Evolutionary conservation across 2,329 filamentous ascomycete genomes (phyloP), one percentile per base, ranked within the genome.

Genomic region (Pseudogymnoascus sp.): DNA sequence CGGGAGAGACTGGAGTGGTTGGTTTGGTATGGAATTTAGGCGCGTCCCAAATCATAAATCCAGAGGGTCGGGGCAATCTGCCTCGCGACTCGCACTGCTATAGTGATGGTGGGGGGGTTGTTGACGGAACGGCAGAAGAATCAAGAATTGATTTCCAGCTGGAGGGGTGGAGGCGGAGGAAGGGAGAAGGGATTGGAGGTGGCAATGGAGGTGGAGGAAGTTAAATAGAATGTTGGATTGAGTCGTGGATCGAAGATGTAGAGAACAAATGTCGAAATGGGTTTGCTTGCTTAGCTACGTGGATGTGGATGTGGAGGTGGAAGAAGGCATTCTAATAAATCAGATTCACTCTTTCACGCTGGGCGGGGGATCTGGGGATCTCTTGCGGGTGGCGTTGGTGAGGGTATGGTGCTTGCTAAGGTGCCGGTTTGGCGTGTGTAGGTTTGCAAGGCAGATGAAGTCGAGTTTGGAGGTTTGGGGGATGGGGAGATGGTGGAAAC

Each of bases 1-100:
- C 85, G 71, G 88, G 88, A 73, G 86, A 89, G 72, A 88, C 84
- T 67, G 88, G 88, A 72, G 86, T 88, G 71, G 88, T 77, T 68
- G 83, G 83, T 74, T 86, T 82, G 76, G 85, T 84, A 73, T 82
- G 83, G 73, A 86, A 84, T 74, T 87, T 82, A 70, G 77, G 77
- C 72, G 81, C 76, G 74, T 83, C 79, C 65, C 64, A 59, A 60
- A 65, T 64, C 67, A 71, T 70, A 63, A 66, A 67, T 63, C 44
- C 38, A 50, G 38, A 31, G 44, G 23, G 23, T 16, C 44, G 44
- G 23, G 44, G 44, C 44, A 4, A 12, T 2, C 10, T 31, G 44
- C 44, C 44, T 16, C 44, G 14, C 23, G 44, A 53, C 23, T 53
- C 23, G 6, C 23, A 53, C 44, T 53, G 44, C 44, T 53, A 53